Conservation (phyloP, 2,329 filamentous ascomycete genomes). For the Fusarium continuum region DNA sequence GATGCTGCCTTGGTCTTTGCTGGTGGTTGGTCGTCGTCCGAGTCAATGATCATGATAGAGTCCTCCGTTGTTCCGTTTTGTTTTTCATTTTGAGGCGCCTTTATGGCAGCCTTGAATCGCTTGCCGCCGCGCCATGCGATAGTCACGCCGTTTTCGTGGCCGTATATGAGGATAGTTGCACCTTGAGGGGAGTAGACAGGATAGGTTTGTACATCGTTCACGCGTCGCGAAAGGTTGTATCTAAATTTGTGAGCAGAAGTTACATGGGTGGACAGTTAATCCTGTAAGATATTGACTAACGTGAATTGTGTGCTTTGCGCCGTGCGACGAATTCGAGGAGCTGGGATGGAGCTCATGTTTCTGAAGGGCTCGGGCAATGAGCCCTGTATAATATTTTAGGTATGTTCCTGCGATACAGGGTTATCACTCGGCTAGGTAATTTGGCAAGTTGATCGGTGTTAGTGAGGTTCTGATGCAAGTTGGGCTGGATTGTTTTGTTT, state of each 20-base stretch:
- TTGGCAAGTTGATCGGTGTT: background rate
- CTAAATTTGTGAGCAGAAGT: constrained; percentile 48
- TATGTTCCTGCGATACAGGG: background rate
- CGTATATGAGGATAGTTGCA: constrained; percentile 69
- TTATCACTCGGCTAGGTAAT: background rate
- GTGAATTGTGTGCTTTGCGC: constrained; percentile 60
- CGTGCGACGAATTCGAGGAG: constrained; percentile 57
- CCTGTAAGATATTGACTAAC: constrained; percentile 44
- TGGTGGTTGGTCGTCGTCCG: constrained; percentile 64
- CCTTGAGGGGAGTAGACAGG: constrained; percentile 70
- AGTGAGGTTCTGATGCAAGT: background rate
- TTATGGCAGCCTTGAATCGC: constrained; percentile 61
- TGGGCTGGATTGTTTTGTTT: constrained; percentile 10
- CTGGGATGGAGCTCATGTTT: constrained; percentile 48
- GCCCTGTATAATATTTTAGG: constrained; percentile 17
- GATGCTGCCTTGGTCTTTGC: constrained; percentile 46
- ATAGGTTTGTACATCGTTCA: constrained; percentile 69
- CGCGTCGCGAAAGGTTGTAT: constrained; percentile 66
- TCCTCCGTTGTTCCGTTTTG: constrained; percentile 63
- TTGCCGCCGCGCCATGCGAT: constrained; percentile 70
- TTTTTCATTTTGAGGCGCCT: constrained; percentile 52
- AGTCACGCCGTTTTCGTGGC: constrained; percentile 69
- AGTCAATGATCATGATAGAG: constrained; percentile 70
- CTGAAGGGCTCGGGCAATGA: constrained; percentile 37
- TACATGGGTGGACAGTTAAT: background rate